Evolutionary conservation across 129 eudicot species (phyloP).

Genomic region (Flaveria ramosissima): DNA sequence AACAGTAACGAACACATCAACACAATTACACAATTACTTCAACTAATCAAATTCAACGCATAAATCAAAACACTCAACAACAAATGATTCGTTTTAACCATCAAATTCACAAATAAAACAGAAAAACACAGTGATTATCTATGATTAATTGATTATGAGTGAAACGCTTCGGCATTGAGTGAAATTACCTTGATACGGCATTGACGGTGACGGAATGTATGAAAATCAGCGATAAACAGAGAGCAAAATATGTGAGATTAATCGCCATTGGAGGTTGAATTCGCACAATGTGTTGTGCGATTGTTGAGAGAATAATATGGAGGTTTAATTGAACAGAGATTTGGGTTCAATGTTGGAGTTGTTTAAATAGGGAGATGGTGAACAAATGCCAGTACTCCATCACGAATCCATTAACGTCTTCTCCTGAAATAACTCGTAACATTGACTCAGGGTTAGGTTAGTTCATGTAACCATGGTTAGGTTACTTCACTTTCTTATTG

Average conservation of each 20-base stretch:
- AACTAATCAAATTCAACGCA: slow-evolving; percentile 16
- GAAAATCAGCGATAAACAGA: slow-evolving; percentile 28
- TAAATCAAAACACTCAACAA: neutral
- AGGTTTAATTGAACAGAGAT: slow-evolving; percentile 36
- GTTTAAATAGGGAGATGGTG: slow-evolving; percentile 40
- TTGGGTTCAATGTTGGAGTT: slow-evolving; percentile 14
- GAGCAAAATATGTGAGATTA: slow-evolving; percentile 25
- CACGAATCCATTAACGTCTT: slow-evolving; percentile 15
- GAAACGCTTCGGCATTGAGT: slow-evolving; percentile 12
- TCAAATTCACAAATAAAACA: neutral
- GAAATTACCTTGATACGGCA: slow-evolving; percentile 45
- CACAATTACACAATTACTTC: neutral
- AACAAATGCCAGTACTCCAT: slow-evolving; percentile 25
- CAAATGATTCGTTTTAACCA: neutral
- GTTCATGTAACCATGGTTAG: neutral
- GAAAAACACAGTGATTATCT: neutral
- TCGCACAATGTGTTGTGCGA: slow-evolving; percentile 34
- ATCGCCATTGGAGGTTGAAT: slow-evolving; percentile 43
- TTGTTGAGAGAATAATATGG: neutral
- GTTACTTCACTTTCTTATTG: no score
- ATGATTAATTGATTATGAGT: neutral
- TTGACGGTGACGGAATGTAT: slow-evolving; percentile 29
- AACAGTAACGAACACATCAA: neutral
- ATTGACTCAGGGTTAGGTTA: slow-evolving; percentile 11
- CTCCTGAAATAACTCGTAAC: slow-evolving; percentile 20